Evolutionary conservation across 768 basidiomycete species (phyloP), one percentile per base, ranked within the genome.

Genomic region (Trametes gibbosa): DNA sequence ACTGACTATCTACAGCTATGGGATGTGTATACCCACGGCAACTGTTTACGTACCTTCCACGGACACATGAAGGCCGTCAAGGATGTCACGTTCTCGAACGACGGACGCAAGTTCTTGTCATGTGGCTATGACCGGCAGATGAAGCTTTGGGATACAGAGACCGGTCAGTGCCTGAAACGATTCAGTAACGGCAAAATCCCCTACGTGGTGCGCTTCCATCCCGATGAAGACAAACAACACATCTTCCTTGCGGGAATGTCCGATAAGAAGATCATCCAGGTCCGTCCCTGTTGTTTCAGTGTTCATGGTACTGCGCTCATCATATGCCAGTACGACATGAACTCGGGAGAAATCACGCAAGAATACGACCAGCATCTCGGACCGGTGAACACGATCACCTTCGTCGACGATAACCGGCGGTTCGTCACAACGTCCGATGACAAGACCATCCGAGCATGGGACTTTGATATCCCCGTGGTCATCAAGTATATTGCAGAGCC

Each of bases 401-500:
- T 98, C 72, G 95, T 98, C 34, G 97, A 99, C 68, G 95, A 99
- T 69, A 98, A 98, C 71, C 81, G 97, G 65, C 84, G 96, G 57
- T 98, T 99, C 70, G 89, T 98, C 53, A 98, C 97, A 2, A 98
- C 96, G 14, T 98, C 95, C 10, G 97, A 99, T 71, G 97, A 99
- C 76, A 98, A 98, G 77, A 97, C 95, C 2, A 97, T 99, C 63
- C 87, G 97, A 45, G 96, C 94, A 17, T 99, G 97, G 97, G 97
- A 99, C 73, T 98, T 89, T 72, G 97, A 99, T 74, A 98, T 99
- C 63, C 97, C 97, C 5, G 97, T 98, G 35, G 94, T 97, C 53
- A 98, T 99, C 80, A 99, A 99, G 74, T 97, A 98, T 72, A 98
- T 98, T 59, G 96, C 97, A 19, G 97, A 99, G 73, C 97, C 97